Evolutionary conservation across 768 basidiomycete species (phyloP).

Genomic region (Amanita rimosa): DNA sequence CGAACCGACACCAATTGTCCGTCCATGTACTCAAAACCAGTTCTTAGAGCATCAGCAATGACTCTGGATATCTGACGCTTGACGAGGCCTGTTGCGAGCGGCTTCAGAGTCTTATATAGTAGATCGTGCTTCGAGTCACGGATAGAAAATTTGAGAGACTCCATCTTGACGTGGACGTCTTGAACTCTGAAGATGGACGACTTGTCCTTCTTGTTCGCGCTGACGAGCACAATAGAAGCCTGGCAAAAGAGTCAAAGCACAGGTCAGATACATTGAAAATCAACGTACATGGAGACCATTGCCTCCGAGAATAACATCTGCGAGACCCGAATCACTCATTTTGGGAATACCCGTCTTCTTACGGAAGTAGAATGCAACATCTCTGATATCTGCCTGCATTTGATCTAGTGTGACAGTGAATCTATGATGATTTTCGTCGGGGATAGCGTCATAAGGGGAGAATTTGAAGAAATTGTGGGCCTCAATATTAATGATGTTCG

Average conservation of each 20-base stretch:
- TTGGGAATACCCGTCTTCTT: conserved; percentile 80
- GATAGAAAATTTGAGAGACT: conserved; percentile 81
- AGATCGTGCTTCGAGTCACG: conserved; percentile 87
- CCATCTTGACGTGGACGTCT: conserved; percentile 69
- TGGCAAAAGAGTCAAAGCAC: conserved; percentile 10
- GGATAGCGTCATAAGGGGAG: conserved; percentile 54
- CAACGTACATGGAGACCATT: conserved; percentile 59
- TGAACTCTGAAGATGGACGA: conserved; percentile 66
- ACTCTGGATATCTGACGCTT: conserved; percentile 58
- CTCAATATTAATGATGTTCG: conserved; percentile 63
- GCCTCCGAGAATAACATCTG: conserved; percentile 80
- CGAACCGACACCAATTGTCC: conserved; percentile 82
- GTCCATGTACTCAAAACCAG: conserved; percentile 80
- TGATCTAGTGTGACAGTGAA: conserved; percentile 71
- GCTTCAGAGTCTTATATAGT: conserved; percentile 75
- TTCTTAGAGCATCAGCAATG: conserved; percentile 54
- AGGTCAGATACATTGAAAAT: not conserved
- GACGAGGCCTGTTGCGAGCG: conserved; percentile 71
- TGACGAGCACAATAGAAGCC: conserved; percentile 51
- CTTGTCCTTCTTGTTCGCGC: conserved; percentile 42
- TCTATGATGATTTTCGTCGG: conserved; percentile 57
- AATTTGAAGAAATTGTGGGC: conserved; percentile 79
- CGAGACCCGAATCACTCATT: conserved; percentile 72
- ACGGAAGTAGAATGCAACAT: conserved; percentile 85
- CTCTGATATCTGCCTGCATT: conserved; percentile 89